phyloP scores from a whole-genome alignment of 306 rosid species.

The Neltuma alba region DNA sequence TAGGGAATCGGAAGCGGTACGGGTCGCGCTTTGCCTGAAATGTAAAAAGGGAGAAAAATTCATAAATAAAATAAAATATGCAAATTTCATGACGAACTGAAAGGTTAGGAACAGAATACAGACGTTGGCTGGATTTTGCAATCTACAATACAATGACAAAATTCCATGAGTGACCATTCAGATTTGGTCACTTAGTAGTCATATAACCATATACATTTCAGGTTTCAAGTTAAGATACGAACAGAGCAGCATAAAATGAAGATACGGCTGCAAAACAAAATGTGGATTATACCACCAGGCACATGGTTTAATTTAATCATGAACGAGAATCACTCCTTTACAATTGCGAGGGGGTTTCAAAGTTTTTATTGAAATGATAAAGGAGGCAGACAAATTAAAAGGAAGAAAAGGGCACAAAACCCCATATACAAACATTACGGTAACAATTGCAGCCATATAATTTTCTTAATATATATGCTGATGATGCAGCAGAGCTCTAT shows the following conservation, averaged over 20 bases:
- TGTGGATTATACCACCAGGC: conserved; percentile 6
- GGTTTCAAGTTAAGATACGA: conserved; percentile 2
- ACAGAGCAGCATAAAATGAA: not conserved
- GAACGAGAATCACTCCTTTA: not conserved
- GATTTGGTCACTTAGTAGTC: conserved; percentile 11
- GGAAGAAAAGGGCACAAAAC: not conserved
- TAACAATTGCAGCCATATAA: not conserved
- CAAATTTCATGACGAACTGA: not conserved
- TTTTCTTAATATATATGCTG: not conserved
- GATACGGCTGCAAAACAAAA: conserved; percentile 25
- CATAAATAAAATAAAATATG: not conserved
- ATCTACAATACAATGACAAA: conserved; percentile 13
- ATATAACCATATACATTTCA: not conserved
- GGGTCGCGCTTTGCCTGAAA: conserved; percentile 97
- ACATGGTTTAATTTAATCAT: conserved; percentile 21
- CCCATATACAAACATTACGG: not conserved
- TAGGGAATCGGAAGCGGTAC: conserved; percentile 91
- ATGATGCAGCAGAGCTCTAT: not conserved
- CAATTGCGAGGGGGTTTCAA: not conserved
- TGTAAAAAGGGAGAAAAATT: conserved; percentile 26
- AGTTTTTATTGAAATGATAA: not conserved
- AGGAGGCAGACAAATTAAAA: not conserved
- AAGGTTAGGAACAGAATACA: not conserved
- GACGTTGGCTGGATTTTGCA: conserved; percentile 9
- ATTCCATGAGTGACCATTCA: conserved; percentile 3